Base-by-base conservation (phyloP, 2,329 filamentous ascomycete genomes). In the Aspergillus floridensis region DNA sequence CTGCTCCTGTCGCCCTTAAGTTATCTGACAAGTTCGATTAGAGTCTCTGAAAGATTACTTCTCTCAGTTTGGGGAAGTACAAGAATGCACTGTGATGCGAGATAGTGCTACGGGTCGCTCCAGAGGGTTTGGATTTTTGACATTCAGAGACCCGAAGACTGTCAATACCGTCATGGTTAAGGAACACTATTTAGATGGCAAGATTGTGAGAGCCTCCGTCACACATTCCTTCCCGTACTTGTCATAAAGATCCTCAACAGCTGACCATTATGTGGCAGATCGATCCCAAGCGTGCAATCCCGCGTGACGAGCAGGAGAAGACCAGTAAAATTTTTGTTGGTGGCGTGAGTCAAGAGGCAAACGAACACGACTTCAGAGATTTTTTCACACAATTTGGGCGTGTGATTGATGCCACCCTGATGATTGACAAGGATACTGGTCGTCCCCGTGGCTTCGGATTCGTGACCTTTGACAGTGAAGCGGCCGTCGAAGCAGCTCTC, bases 361-460 rank as follows among this genome's bases (percentile, higher is more conserved):
- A 92, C 1, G 95, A 99, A 71, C 88, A 93, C 63, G 92, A 98
- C 73, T 99, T 99, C 75, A 92, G 92, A 72, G 89, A 95, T 61
- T 99, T 96, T 78, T 99, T 99, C 79, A 92, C 90, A 71, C 91
- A 96, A 71, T 99, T 98, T 70, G 95, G 95, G 29, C 88, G 93
- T 62, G 95, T 99, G 21, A 89, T 99, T 44, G 95, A 99, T 77
- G 95, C 95, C 2, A 99, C 95, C 0, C 86, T 99, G 2, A 99
- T 99, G 95, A 99, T 99, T 88, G 95, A 99, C 76, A 99, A 99
- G 78, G 95, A 99, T 75, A 99, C 95, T 0, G 95, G 95, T n/a
- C 87, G 95, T 46, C 95, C 95, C 2, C 86, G 95, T 72, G 95
- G 95, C 1, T 99, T 99, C 71, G 95, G 95, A 14, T 99, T 99